Percentiles rank a stretch among this genome's conserved stretches.
These are phyloP conservation scores for Penicillium corylophilum DNA, from an alignment of 2,329 filamentous ascomycete genomes.

Conservation along the genomic window DNA sequence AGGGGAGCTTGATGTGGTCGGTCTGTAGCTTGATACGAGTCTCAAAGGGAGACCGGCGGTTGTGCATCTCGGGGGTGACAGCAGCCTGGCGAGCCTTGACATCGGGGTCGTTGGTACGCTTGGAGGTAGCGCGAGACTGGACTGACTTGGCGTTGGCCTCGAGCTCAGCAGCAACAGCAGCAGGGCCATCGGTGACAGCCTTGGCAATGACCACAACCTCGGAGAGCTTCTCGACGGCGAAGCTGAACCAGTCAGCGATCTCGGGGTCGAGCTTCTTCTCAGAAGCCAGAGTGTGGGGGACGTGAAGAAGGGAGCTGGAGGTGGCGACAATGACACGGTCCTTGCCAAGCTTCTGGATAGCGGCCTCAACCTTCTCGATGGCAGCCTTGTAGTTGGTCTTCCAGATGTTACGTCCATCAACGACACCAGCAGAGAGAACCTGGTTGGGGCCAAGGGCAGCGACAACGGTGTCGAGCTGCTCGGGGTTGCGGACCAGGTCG, in stretches of 20 bases:
- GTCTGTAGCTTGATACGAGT: constrained; percentile 83
- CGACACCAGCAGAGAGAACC: constrained; percentile 89
- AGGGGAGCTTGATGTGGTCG: constrained; percentile 86
- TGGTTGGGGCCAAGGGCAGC: constrained; percentile 83
- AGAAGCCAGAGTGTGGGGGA: constrained; percentile 93
- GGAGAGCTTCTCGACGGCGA: constrained; percentile 88
- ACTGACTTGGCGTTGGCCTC: constrained; percentile 97
- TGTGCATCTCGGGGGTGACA: constrained; percentile 80
- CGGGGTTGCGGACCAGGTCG: constrained; percentile 96
- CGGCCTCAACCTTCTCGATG: constrained; percentile 85
- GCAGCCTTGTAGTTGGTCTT: constrained; percentile 98
- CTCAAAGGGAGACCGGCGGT: constrained; percentile 88
- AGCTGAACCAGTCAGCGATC: constrained; percentile 97
- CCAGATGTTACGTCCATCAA: constrained; percentile 99
- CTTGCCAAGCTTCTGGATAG: constrained; percentile 94
- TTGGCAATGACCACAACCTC: constrained; percentile 94
- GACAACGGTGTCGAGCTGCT: constrained; percentile 88
- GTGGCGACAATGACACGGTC: constrained; percentile 96
- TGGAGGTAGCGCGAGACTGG: constrained; percentile 85
- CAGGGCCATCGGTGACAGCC: constrained; percentile 90
- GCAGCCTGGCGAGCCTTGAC: constrained; percentile 96
- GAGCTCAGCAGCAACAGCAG: constrained; percentile 79
- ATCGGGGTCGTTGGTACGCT: constrained; percentile 92
- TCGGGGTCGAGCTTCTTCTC: constrained; percentile 98
- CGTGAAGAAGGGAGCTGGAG: constrained; percentile 96